Conservation (phyloP, 106 monocot species). For the Dendrobium officinale region DNA sequence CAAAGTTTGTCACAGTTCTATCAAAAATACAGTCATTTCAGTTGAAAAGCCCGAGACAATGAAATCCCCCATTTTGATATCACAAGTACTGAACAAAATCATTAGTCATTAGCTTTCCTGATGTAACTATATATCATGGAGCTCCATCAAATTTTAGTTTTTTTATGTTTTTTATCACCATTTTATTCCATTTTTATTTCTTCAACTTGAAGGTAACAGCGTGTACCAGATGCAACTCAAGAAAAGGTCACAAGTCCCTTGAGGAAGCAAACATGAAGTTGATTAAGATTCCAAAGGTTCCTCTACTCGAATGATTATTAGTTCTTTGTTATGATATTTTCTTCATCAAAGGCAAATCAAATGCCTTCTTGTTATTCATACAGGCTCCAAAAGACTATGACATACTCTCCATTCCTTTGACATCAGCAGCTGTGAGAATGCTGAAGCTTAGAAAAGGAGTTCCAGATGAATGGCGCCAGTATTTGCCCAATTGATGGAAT, state of each 20-base stretch:
- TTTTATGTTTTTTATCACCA: not conserved
- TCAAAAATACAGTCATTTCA: too few relatives aligned
- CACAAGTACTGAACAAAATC: too few relatives aligned
- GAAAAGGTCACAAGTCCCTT: conserved; percentile 71
- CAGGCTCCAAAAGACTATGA: conserved; percentile 86
- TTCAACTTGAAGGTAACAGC: conserved; percentile 60
- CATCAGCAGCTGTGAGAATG: conserved; percentile 51
- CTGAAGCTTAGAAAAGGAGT: conserved; percentile 64
- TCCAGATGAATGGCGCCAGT: conserved; percentile 81
- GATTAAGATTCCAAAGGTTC: conserved; percentile 67
- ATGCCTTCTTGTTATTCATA: not conserved
- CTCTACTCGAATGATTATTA: not conserved
- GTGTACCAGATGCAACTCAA: conserved; percentile 84
- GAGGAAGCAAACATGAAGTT: conserved; percentile 81
- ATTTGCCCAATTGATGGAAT: conserved; percentile 27
- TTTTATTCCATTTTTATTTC: not conserved
- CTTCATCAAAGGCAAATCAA: too few relatives aligned
- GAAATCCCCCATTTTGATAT: too few relatives aligned
- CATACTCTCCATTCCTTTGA: conserved; percentile 74
- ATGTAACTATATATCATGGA: too few relatives aligned
- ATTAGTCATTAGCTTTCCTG: too few relatives aligned
- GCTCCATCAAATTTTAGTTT: not conserved
- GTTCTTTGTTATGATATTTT: too few relatives aligned
- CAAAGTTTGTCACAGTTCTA: too few relatives aligned
- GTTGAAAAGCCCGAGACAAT: too few relatives aligned